Evolutionary conservation across 441 rosid species (phyloP).

Genomic region (Adansonia grandidieri): DNA sequence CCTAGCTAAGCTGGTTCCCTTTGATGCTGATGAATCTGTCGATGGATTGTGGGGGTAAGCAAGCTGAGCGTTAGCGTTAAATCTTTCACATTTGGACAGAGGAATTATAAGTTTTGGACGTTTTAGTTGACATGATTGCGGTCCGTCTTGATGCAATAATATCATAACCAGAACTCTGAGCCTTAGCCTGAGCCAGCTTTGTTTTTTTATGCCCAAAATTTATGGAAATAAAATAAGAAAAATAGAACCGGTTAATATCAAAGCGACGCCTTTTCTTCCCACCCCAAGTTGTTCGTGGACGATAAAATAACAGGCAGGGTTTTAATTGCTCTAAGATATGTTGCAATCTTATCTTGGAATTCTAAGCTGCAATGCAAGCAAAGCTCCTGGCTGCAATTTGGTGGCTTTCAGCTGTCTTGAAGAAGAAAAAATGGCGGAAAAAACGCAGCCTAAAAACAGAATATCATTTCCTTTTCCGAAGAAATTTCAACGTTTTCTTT

Average conservation of each 20-base stretch:
- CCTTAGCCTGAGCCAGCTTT: not conserved
- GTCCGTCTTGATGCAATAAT: slow-evolving; percentile 3
- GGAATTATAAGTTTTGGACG: not conserved
- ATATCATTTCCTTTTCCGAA: not conserved
- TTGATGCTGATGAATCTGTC: not conserved
- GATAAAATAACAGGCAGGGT: not conserved
- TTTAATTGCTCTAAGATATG: too few species aligned
- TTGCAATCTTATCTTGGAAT: not conserved
- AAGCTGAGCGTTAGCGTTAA: too few species aligned
- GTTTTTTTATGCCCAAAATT: not conserved
- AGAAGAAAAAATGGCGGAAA: not conserved
- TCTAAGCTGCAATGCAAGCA: not conserved
- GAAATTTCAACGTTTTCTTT: not conserved
- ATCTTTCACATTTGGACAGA: not conserved
- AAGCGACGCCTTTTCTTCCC: too few species aligned
- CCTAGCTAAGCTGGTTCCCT: too few species aligned
- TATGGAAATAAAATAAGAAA: not conserved
- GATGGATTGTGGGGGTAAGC: not conserved
- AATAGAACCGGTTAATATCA: not conserved
- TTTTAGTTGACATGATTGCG: not conserved
- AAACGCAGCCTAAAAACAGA: not conserved
- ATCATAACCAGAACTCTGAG: not conserved
- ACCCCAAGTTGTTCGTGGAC: too few species aligned
- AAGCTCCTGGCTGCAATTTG: not conserved
- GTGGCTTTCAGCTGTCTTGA: not conserved